Evolutionary conservation across 2,329 filamentous ascomycete species (phyloP).

Genomic region (Diplodia sapinea): DNA sequence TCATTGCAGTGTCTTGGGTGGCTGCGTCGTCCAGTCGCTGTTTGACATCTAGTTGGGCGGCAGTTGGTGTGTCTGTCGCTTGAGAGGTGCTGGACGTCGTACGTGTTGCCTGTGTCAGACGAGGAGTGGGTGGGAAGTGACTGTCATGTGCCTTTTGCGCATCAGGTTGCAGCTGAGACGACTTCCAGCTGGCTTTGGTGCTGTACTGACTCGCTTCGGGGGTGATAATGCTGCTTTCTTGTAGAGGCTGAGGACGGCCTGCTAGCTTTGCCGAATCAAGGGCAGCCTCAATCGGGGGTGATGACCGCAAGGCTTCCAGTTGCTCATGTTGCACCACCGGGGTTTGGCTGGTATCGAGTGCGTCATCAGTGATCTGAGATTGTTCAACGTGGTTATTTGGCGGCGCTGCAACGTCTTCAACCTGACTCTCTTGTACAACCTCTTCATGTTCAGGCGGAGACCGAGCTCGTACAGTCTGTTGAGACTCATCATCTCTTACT

Average conservation of each 20-base stretch:
- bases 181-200: constrained; percentile 40
- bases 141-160: constrained; percentile 34
- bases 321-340: not conserved
- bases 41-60: not conserved
- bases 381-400: not conserved
- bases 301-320: not conserved
- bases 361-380: not conserved
- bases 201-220: constrained; percentile 40
- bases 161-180: constrained; percentile 37
- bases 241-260: not conserved
- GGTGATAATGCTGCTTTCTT: constrained; percentile 23
- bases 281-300: not conserved
- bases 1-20: not conserved
- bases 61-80: not conserved
- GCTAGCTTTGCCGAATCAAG: not conserved
- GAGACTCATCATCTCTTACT: not conserved
- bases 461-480: not conserved
- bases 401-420: not conserved
- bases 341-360: not conserved
- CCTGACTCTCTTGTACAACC: not conserved
- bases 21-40: not conserved
- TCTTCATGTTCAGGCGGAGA: not conserved
- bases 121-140: constrained; percentile 45
- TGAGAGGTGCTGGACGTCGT: constrained; percentile 23
- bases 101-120: constrained; percentile 45